Conservation (phyloP, 164 flowering plant genomes). For the Tinospora cordifolia region DNA sequence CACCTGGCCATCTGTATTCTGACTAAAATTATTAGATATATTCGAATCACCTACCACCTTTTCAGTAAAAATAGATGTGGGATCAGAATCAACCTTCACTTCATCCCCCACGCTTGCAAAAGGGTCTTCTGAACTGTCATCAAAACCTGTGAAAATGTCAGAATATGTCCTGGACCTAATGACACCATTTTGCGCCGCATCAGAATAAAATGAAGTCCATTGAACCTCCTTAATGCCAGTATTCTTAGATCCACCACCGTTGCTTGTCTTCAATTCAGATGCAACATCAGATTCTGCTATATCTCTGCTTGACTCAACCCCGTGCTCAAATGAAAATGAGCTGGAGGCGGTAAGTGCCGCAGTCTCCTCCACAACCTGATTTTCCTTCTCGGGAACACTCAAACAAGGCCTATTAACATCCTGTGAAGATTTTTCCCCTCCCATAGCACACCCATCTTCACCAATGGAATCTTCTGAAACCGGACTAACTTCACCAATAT, state of each 20-base stretch:
- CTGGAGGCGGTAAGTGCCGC: conserved; percentile 21
- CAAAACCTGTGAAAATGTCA: conserved; percentile 54
- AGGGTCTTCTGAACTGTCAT: conserved; percentile 26
- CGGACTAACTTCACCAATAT: conserved; percentile 17
- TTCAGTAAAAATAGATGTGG: conserved; percentile 11
- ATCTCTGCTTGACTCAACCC: conserved; percentile 17
- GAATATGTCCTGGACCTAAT: conserved; percentile 55
- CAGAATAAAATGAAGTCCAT: conserved; percentile 68
- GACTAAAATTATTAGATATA: conserved; percentile 18
- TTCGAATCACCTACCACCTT: conserved; percentile 12
- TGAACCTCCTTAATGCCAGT: conserved; percentile 65
- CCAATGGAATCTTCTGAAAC: conserved; percentile 13
- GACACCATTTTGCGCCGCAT: conserved; percentile 22
- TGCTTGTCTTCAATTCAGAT: conserved; percentile 14
- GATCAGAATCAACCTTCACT: conserved; percentile 14
- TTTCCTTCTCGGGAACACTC: conserved; percentile 13
- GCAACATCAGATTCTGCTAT: conserved; percentile 14
- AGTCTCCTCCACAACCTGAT: conserved; percentile 17
- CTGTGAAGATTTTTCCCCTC: conserved; percentile 10
- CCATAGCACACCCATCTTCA: background rate
- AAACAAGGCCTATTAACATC: background rate
- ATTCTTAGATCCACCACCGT: conserved; percentile 27
- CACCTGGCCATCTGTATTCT: conserved; percentile 24
- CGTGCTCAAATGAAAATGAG: conserved; percentile 20
- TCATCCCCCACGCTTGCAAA: conserved; percentile 20